Base-by-base conservation (phyloP, 129 eudicot genomes). In the Flaveria sonorensis region DNA sequence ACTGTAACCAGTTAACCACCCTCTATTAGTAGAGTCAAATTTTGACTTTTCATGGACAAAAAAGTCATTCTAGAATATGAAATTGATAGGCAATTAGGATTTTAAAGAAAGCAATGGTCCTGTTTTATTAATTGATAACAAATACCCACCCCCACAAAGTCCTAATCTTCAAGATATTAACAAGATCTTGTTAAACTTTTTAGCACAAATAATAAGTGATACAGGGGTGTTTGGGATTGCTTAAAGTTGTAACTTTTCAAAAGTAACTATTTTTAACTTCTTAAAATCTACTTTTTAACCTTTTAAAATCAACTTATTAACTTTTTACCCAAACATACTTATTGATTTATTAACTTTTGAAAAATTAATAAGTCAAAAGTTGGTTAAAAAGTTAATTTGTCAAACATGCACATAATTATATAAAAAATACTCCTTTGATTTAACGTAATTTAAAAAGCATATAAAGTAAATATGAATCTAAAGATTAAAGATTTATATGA, bases 41-140 rank as follows among this genome's bases (percentile, higher is more conserved):
- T 45, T 56, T 81, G 79, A 81, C 84, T 74, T 81, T 74, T 19
- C 16, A 66, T 10, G 60, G 79, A 28, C 75, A 80, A 30, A 66
- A n/a, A 7, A 66, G 75, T 80, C 51, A 80, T 66, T 45, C 61
- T 81, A 28, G 36, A 45, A 18, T 66, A 80, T 65, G 53, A 55
- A 15, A 53, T 19, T 80, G 72, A 45, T 64, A 19, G 72, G 56
- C 65, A 71, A 45, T 45, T 45, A 45, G 50, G 50, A 45, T 45
- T 10, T 3, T 45, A 45, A 45, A 45, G 50, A 45, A 14, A 10
- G 14, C 50, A 45, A 36, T 45, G 50, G 50, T 45, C 50, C 50
- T 45, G 50, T 45, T 45, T 45, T 45, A 32, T 52, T 16, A 56
- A 55, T 77, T 6, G 61, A 40, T 21, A 52, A 69, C 61, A 76